Evolutionary conservation across 1,139 yeast genomes (phyloP), one percentile per base, ranked within the genome.

Genomic region (Suhomyces maxii): DNA sequence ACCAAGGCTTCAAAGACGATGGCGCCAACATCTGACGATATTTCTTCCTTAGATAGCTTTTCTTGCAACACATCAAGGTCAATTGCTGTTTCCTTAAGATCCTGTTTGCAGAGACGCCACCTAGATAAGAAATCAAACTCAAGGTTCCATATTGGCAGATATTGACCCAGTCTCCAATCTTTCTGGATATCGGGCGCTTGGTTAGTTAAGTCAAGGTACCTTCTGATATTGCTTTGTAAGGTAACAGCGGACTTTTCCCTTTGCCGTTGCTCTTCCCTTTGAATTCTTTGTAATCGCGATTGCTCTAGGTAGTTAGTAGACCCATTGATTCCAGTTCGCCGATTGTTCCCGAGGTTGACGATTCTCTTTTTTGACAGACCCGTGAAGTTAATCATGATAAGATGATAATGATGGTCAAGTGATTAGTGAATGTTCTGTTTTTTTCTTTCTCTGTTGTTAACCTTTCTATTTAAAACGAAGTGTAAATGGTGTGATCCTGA

Each of bases 281-380:
- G 77, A 50, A 75, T 77, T 33, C 98, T 73, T 52, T 88, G 91
- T 36, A 68, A 67, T 54, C 81, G 80, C 5, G 96, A 83, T 51
- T 77, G 80, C 51, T 79, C 80, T 18, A 91, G 67, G 49, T 82
- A 68, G 68, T 36, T 64, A 61, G 46, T 73, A 61, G 51, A 14
- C 12, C 49, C 40, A 8, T 42, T 34, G 14, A 26, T 42, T 6
- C 63, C 58, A 41, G 59, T 54, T 41, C 66, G 60, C 23, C 71
- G 65, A 37, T 68, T 58, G 47, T 86, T 86, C 3, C 97, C 95
- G 40, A 90, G 71, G 61, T 91, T 90, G 53, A 91, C 85, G 36
- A 77, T 79, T 48, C 97, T 71, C 53, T 80, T 77, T 54, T 73
- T 76, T 6, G 77, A 76, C 47, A 78, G 79, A 2, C 95, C 95